phyloP scores from a whole-genome alignment of 768 basidiomycete species.

The Mycena amicta region DNA sequence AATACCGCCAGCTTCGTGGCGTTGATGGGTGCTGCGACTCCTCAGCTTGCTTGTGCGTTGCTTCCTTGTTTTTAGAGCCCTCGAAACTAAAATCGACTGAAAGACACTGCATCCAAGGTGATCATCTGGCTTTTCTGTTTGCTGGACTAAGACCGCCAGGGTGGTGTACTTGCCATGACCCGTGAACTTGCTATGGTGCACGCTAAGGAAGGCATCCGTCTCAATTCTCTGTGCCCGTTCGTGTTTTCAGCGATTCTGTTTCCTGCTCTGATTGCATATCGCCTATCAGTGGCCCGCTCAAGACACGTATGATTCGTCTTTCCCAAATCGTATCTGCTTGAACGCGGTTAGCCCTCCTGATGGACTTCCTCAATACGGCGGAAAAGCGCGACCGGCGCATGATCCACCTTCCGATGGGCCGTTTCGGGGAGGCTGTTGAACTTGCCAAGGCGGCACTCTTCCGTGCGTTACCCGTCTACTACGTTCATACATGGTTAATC shows the following conservation, averaged over 20 bases:
- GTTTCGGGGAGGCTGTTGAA: constrained; percentile 97
- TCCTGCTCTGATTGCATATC: constrained; percentile 5
- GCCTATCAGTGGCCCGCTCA: constrained; percentile 78
- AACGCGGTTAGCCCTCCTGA: constrained; percentile 73
- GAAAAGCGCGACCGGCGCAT: constrained; percentile 93
- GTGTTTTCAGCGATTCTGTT: constrained; percentile 34
- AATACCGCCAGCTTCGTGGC: constrained; percentile 99
- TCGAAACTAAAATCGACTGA: constrained; percentile 8
- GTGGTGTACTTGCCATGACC: constrained; percentile 98
- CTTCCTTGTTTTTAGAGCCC: background rate
- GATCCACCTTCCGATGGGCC: constrained; percentile 92
- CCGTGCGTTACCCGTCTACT: constrained; percentile 54
- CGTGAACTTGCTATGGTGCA: constrained; percentile 98
- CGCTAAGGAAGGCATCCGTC: constrained; percentile 92
- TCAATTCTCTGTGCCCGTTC: constrained; percentile 96
- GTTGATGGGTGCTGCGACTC: constrained; percentile 92
- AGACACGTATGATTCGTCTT: constrained; percentile 70
- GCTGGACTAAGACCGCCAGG: constrained; percentile 43
- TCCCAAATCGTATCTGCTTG: constrained; percentile 1
- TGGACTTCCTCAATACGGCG: constrained; percentile 96
- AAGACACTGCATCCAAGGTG: constrained; percentile 95
- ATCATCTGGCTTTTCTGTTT: constrained; percentile 7
- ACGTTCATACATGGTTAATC: background rate
- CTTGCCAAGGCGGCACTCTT: constrained; percentile 92
- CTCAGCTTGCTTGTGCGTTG: constrained; percentile 93